Base-by-base conservation (phyloP, 306 rosid genomes). In the barrel medic (Medicago truncatula) region DNA sequence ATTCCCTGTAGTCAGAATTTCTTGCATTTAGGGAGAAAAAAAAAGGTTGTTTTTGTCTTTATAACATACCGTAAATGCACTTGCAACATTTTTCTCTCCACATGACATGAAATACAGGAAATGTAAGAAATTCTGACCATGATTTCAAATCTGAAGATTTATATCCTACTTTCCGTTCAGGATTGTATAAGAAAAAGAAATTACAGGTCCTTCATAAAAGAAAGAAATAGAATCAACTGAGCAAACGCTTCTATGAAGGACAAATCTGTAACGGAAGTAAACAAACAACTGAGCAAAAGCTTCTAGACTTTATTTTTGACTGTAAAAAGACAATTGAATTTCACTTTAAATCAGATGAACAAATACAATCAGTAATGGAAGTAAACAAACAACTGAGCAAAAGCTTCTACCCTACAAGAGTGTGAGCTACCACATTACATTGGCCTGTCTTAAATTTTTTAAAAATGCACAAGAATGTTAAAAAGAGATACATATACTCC, bases 401-500 rank as follows among this genome's bases (percentile, higher is more conserved):
- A 54, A 54, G 61, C 28, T 18, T 54, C 60, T 54, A 8, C 28
- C 23, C 28, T 54, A 54, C 28, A 54, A 54, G 21, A 54, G 13
- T 9, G 12, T 57, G 31, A 57, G 62, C n/a, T 57, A 11, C 8
- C 1, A 57, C n/a, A 52, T 7, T 11, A 11, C 15, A 58, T 23
- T 58, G 38, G 15, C 16, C 9, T 23, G 64, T 58, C 64, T 58
- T 14, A 4, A 52, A 52, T 16, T 6, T 21, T 25, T 21, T 25
- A 21, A 21, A 21, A 67, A 74, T 13, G 41, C 80, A 68, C 66
- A 61, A 31, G 18, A 18, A 43, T 21, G n/a, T 65, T 61, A 40
- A 71, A 50, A 63, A 65, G 15, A 50, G 77, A 72, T 67, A 83
- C 9, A 67, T 68, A 62, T 59, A 61, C 43, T 61, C 80, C 49